Evolutionary conservation across 2,329 filamentous ascomycete species (phyloP).

Genomic region (Mariannaea elegans): DNA sequence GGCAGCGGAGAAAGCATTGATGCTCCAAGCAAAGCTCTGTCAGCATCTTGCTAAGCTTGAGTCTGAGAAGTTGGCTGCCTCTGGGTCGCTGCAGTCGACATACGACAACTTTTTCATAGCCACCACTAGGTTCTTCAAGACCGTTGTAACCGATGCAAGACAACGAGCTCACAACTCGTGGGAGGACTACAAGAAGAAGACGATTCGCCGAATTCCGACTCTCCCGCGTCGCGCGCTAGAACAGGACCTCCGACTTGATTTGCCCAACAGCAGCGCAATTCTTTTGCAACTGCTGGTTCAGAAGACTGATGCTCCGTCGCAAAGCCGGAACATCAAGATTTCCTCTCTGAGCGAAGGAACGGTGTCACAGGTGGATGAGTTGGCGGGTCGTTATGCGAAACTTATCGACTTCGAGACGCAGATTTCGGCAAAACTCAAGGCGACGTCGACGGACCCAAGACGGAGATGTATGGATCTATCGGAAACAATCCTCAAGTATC

Average conservation of each 20-base stretch:
- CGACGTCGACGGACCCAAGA: neutral
- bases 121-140: neutral
- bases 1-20: slow-evolving; percentile 29
- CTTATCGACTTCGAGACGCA: slow-evolving; percentile 11
- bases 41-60: slow-evolving; percentile 68
- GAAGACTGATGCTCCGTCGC: slow-evolving; percentile 36
- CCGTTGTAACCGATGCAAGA: slow-evolving; percentile 25
- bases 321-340: neutral
- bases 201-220: slow-evolving; percentile 49
- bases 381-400: slow-evolving; percentile 6
- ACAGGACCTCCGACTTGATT: slow-evolving; percentile 45
- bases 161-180: slow-evolving; percentile 47
- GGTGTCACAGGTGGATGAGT: slow-evolving; percentile 19
- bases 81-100: neutral
- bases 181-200: slow-evolving; percentile 49
- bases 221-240: slow-evolving; percentile 50
- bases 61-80: slow-evolving; percentile 4
- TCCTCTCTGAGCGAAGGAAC: slow-evolving; percentile 16
- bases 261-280: slow-evolving; percentile 50
- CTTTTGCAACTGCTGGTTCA: neutral
- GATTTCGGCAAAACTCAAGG: neutral
- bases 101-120: slow-evolving; percentile 20
- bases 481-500: neutral
- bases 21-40: slow-evolving; percentile 58
- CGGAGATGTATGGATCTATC: neutral